Conservation (phyloP, 352 stramenopile species). For the Globisporangium polare region DNA sequence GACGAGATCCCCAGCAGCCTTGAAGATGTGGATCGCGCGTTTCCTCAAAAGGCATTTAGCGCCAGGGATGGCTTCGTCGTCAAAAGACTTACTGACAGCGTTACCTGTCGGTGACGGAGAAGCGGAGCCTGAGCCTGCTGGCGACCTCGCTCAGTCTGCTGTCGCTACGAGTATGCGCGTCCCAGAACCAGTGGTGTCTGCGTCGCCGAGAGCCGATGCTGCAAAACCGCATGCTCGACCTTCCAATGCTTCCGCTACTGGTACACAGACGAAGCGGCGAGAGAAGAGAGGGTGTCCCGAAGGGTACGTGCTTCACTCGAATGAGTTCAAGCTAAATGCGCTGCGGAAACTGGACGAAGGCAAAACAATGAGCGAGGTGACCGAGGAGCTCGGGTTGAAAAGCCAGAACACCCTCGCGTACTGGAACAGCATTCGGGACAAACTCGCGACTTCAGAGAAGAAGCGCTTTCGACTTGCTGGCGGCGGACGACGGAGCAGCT, state of each 20-base stretch:
- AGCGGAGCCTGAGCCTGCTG: slow-evolving; percentile 8
- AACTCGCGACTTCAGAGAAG: slow-evolving; percentile 62
- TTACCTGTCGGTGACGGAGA: slow-evolving; percentile 13
- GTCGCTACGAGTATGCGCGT: background rate
- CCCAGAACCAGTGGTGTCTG: background rate
- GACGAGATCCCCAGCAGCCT: slow-evolving; percentile 42
- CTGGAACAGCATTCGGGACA: slow-evolving; percentile 77
- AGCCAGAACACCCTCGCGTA: slow-evolving; percentile 68
- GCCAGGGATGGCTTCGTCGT: background rate
- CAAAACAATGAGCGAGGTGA: slow-evolving; percentile 55
- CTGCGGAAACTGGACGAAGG: slow-evolving; percentile 65
- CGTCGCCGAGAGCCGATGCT: background rate
- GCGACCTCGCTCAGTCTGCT: background rate
- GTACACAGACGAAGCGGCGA: slow-evolving; percentile 19
- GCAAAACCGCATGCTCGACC: background rate
- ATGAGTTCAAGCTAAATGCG: slow-evolving; percentile 78
- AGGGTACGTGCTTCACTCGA: slow-evolving; percentile 70
- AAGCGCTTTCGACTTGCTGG: slow-evolving; percentile 70
- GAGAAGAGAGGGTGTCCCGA: slow-evolving; percentile 46
- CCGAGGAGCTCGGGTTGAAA: slow-evolving; percentile 62
- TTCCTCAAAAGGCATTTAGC: slow-evolving; percentile 65
- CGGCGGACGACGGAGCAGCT: slow-evolving; percentile 61
- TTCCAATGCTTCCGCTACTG: background rate
- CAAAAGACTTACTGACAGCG: slow-evolving; percentile 2
- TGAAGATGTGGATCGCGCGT: slow-evolving; percentile 60